Base-by-base conservation (phyloP, 371 early-diverging fungal species). In the Catenaria anguillulae region DNA sequence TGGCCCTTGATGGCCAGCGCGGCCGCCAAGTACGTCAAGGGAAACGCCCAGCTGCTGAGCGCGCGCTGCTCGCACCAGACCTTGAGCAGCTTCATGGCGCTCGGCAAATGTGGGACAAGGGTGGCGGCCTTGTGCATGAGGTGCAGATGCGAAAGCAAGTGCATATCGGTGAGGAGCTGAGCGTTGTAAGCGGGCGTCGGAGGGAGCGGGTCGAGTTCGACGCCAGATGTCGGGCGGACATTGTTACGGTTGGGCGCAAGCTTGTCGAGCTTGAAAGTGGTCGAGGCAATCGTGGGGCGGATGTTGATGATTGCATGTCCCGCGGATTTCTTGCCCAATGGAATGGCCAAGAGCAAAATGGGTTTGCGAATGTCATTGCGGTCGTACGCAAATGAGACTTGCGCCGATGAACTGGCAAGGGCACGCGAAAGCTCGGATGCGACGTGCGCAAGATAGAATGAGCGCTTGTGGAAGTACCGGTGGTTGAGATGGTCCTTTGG, bases 111-210 rank as follows among this genome's bases (percentile, higher is more conserved):
- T 0, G 60, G 33, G 33, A 29, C 43, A 8, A 31, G 6, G 33
- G 12, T 24, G 0, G 56, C 36, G 6, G 56, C 61, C 24, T 10
- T n/a, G 64, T 89, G 84, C 26, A 95, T 68, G 61, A 82, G 23
- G n/a, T 36, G 45, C 33, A 93, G 75, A 68, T 89, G 89, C 33
- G 83, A 63, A 6, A 86, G 79, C 56, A 83, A 76, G 42, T 78
- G 68, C 1, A 84, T 83, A 64, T 95, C 97, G 64, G 76, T 72
- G 55, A 90, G 74, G 21, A 97, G 64, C 4, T 87, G 78, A 0
- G 89, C 77, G 69, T 95, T 97, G 78, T 96, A 96, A 54, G 80
- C 87, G 33, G 97, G 93, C 31, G 97, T 97, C 1, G 93, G 70
- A 0, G 76, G 74, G 24, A 54, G 31, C 0, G 23, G 29, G 21